Evolutionary conservation across 1,284 basidiomycete species (phyloP), one percentile per base, ranked within the genome.

Genomic region (Microbotryomycetes sp.): DNA sequence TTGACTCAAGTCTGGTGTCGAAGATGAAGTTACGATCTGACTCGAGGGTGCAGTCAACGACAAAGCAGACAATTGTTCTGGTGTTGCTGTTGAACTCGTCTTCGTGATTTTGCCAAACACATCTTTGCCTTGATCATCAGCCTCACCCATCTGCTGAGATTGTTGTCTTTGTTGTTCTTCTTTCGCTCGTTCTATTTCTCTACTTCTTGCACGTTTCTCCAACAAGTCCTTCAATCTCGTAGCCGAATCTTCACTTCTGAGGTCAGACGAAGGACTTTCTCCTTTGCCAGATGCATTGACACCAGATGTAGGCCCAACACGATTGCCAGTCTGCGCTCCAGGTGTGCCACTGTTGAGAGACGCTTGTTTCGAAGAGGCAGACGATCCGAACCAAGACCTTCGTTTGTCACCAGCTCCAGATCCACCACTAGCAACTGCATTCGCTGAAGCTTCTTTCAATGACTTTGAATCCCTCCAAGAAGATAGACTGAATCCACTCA

Each of bases 221-320:
- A 69, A 25, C 45, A 69, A 56, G 31, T 69, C 65, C 42, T 54
- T n/a, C 32, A 69, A n/a, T 25, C 58, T 57, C 16, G 50, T 31
- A 7, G 67, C 67, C 26, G 58, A 61, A 1, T 61, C 49, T 52
- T 52, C 50, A 28, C 50, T n/a, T n/a, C n/a, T 52, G 50, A 52
- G 50, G 50, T 52, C 5, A 19, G 57, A 63, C 16, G 72, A 65
- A 15, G 54, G 56, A 7, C 60, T 22, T 76, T 87, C 84, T 15
- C 81, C 81, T n/a, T 77, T 77, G 28, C 80, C 74, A 55, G 46
- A 23, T 22, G n/a, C n/a, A n/a, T n/a, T n/a, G n/a, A n/a, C n/a
- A n/a, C n/a, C n/a, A n/a, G n/a, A n/a, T n/a, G n/a, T n/a, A n/a
- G n/a, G n/a, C n/a, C n/a, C n/a, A n/a, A n/a, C n/a, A n/a, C n/a